Conservation (phyloP, 192 early-diverging fungal species). For the Backusella circina region DNA sequence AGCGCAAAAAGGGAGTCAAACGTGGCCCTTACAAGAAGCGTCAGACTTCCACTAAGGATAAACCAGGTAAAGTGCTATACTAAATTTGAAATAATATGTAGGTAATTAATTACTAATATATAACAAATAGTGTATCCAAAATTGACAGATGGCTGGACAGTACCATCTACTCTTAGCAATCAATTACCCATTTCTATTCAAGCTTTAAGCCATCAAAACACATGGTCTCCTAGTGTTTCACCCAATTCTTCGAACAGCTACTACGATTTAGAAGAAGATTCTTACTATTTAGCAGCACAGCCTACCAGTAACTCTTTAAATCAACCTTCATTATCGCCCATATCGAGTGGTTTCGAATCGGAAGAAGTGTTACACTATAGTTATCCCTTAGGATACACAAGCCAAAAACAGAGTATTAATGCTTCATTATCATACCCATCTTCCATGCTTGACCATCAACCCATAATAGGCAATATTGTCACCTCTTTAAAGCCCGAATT, state of each 20-base stretch:
- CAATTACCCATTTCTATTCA: not conserved
- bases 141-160: not conserved
- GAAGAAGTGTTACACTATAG: conserved; percentile 3
- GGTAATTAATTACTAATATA: not conserved
- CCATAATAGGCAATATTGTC: not conserved
- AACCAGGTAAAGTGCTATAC: not conserved
- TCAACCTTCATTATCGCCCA: not conserved
- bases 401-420: not conserved
- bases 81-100: not conserved
- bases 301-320: not conserved
- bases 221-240: not conserved
- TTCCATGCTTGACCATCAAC: not conserved
- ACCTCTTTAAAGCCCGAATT: not conserved
- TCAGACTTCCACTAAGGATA: conserved; percentile 9
- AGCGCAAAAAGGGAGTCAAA: conserved; percentile 81
- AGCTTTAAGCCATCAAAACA: not conserved
- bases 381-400: conserved; percentile 3
- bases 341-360: not conserved
- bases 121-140: conserved; percentile 10
- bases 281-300: not conserved
- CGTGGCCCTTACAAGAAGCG: conserved; percentile 79
- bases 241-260: not conserved
- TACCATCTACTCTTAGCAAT: not conserved
- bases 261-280: not conserved
- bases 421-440: not conserved